A percentile compares a stretch with the other conserved stretches of the same genome.
phyloP scores from a whole-genome alignment of 73 alveolate genomes.

The Urostyla sp. region DNA sequence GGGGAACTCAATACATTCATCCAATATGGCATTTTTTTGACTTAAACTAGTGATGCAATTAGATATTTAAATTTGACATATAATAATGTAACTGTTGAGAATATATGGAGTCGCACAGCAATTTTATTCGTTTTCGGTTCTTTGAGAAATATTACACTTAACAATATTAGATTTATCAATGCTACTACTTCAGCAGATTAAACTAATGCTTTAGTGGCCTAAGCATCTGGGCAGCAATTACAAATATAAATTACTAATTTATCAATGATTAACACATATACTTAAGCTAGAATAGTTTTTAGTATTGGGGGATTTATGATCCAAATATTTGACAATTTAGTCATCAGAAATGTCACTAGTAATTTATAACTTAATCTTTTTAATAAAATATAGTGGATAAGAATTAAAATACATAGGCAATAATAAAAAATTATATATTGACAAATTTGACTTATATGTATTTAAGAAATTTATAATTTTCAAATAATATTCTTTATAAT shows the following conservation, averaged over 20 bases:
- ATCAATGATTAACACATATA: neutral
- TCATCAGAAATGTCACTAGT: slow-evolving; percentile 3
- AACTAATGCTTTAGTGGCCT: neutral
- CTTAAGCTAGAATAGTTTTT: slow-evolving; percentile 9
- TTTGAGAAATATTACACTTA: neutral
- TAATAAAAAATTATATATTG: neutral
- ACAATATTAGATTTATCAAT: neutral
- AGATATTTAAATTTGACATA: neutral
- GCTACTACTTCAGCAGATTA: neutral
- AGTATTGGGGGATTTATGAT: neutral
- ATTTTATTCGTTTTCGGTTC: neutral
- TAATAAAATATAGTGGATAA: neutral
- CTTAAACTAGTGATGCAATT: neutral
- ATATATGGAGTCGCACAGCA: neutral
- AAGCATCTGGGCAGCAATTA: neutral
- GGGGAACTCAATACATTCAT: neutral
- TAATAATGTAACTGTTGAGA: neutral
- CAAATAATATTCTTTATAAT: neutral
- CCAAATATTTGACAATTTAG: neutral
- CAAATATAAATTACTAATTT: neutral
- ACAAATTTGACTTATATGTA: neutral
- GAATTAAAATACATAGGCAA: neutral
- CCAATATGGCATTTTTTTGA: neutral
- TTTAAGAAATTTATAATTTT: neutral
- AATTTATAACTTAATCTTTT: neutral